Base-by-base conservation (phyloP, 257 asterid species). In the Nicotiana sylvestris region DNA sequence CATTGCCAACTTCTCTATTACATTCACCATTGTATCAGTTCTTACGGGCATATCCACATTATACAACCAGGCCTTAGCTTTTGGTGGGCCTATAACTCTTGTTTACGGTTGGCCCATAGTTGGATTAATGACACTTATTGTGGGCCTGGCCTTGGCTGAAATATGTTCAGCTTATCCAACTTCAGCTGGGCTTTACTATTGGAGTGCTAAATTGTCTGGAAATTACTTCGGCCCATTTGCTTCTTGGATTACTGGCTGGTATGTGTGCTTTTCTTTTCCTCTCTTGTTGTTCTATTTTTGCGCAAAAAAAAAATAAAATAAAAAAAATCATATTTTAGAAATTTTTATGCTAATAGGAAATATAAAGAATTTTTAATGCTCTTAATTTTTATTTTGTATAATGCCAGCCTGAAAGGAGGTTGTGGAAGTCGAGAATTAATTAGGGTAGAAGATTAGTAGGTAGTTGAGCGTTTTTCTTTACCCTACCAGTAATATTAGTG, bases 151-250 rank as follows among this genome's bases (percentile, higher is more conserved):
- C 3, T 74, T 90, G 91, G 88, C 91, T 39, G 92, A 89, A 90
- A 89, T 91, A 82, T 89, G 92, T 78, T 92, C 95, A 2, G 95
- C 97, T 46, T 92, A 87, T 81, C 97, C 97, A 82, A 90, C 93
- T 11, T 87, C 93, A 2, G 97, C 87, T 68, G 94, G 93, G 81
- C 94, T 87, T 6, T 93, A 89, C 29, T 92, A 86, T 68, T 90
- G 90, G 97, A 90, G 93, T 25, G 90, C 93, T 0, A 91, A 82
- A 61, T 87, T 92, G 2, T 87, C 90, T 55, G 92, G 87, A 2
- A 76, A 81, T 5, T 29, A 81, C 2, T 85, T 87, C 85, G 93
- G 90, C 86, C 92, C 95, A 4, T 86, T 92, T 57, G 88, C 95
- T 1, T 86, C 94, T 51, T 90, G 93, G 92, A 78, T 91, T 65